Evolutionary conservation across 2,329 filamentous ascomycete species (phyloP), one percentile per base, ranked within the genome.

Genomic region (Lecanicillium sp.): DNA sequence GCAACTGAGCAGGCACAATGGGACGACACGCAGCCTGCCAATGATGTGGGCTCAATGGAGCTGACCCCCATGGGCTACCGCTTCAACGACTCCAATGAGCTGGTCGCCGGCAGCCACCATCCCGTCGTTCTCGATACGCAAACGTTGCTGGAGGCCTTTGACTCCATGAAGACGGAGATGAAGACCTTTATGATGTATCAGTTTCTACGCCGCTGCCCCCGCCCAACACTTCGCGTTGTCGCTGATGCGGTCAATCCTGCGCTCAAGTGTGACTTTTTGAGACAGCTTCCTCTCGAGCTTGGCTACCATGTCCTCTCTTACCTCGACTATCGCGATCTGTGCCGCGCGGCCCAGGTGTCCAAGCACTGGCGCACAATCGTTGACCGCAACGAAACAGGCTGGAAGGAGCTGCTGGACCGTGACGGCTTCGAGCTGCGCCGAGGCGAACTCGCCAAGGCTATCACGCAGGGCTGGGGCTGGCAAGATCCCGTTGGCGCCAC

Each of bases 121-220:
- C 52, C 57, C 1, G 43, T 57, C n/a, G 59, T 90, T 15, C 75
- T 89, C 62, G 86, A 94, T 51, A 84, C 90, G n/a, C 85, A 85
- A 7, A 77, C 73, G 13, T 86, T 98, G 71, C 66, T 98, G 13
- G 85, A 95, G 50, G 81, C 81, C 3, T 98, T 97, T 52, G 90
- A 97, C 57, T 77, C 84, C 6, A 84, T 98, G 72, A 88, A 90
- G 2, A 79, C 85, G 32, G 84, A 92, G 52, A 80, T 98, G 75
- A 92, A 98, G 63, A 85, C 84, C 0, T 94, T 94, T 56, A 82
- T 98, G 64, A 94, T 98, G 80, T 97, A 94, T 57, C 90, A 98
- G 56, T 79, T 98, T 40, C 73, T 98, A 18, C 82, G 87, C 41
- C 77, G 92, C 33, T 97, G 89, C 54, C 79, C 87, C 5, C 84